Base-by-base conservation (phyloP, 73 alveolate species). In the Stentor roeselii region DNA sequence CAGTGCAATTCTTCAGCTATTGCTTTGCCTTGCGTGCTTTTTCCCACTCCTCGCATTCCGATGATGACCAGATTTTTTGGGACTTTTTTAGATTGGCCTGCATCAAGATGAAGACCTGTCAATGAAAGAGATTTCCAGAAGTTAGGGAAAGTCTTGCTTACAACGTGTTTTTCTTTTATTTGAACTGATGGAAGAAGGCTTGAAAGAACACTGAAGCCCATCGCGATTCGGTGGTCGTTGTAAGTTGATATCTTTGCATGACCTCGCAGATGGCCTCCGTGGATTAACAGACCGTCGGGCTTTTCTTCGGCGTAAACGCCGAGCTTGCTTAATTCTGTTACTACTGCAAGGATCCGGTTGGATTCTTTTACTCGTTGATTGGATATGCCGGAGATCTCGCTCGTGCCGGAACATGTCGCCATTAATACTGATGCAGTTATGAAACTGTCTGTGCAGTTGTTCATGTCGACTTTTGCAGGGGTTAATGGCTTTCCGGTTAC, bases 31-130 rank as follows among this genome's bases (percentile, higher is more conserved):
- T 75, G 42, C 2, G 82, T 3, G 3, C 84, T 76, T 59, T 84
- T 84, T 38, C 92, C 92, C 11, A 61, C 74, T 41, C 85, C 85
- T 39, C 89, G 39, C 92, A 86, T 86, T 38, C 92, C 92, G 15
- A 82, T 40, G 38, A 86, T n/a, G 59, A 78, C 40, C 34, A 82
- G 35, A 67, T 35, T 32, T 34, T 67, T 15, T 59, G 40, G 21
- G 60, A 35, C 40, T 83, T 32, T 36, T 31, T 50, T 39, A 14
- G 11, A 32, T 35, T n/a, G 15, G 27, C 84, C 4, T 3, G 34
- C 11, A 39, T 35, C 38, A 2, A 21, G 11, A 80, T 36, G 39
- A 32, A 86, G 4, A 41, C 58, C 86, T n/a, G 82, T 21, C 0
- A 40, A 30, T 14, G 42, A 59, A 14, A 76, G 77, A 21, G 0